phyloP scores from a whole-genome alignment of 306 rosid species.

The Luffa aegyptiaca region DNA sequence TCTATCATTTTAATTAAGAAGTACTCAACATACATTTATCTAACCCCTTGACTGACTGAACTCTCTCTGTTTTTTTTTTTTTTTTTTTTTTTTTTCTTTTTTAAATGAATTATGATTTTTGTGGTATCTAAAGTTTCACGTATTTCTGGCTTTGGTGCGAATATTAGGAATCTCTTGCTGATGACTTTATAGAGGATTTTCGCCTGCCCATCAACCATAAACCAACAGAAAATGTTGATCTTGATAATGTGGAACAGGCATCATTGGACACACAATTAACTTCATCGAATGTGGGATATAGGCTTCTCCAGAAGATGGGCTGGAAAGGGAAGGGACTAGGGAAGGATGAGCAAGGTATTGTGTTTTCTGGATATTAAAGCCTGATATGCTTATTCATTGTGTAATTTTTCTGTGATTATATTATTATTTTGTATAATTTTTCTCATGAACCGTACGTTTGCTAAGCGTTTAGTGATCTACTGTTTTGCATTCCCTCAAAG shows the following conservation, averaged over 20 bases:
- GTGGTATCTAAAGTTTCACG: not conserved
- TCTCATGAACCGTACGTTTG: not conserved
- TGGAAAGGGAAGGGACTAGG: conserved; percentile 99
- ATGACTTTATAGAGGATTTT: conserved; percentile 60
- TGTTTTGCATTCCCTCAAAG: not conserved
- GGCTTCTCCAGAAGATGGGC: conserved; percentile 99
- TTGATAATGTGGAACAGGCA: conserved; percentile 93
- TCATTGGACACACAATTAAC: conserved; percentile 71
- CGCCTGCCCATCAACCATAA: conserved; percentile 80
- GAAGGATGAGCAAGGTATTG: conserved; percentile 88
- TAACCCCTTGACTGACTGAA: not conserved
- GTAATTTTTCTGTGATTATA: not conserved
- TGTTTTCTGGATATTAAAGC: not conserved
- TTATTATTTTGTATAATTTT: not conserved
- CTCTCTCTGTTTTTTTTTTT: not conserved
- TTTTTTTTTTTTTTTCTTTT: not conserved
- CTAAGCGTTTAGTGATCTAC: not conserved
- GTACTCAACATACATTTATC: not conserved
- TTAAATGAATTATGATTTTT: not conserved
- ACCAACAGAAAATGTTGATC: conserved; percentile 91
- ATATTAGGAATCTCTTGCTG: conserved; percentile 38
- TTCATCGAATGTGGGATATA: conserved; percentile 81
- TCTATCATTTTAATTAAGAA: not conserved
- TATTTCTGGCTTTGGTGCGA: conserved; percentile 15
- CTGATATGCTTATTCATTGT: not conserved